These are phyloP conservation scores for Postia placenta DNA, from an alignment of 768 basidiomycete species.

Conservation along the genomic window DNA sequence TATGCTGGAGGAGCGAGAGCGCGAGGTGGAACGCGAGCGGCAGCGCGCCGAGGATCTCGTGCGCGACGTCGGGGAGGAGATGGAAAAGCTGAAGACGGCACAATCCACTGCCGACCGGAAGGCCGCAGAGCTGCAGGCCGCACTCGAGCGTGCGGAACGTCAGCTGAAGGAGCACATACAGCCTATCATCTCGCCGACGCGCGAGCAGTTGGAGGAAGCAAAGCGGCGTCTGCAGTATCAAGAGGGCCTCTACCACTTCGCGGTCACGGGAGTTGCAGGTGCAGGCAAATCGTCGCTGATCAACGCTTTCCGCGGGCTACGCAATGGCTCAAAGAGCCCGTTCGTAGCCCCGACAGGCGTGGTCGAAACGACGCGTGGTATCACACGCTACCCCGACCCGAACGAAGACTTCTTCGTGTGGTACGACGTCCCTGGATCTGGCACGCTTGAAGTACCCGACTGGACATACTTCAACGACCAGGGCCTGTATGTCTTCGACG, in stretches of 20 bases:
- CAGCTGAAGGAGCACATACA: too few relatives aligned
- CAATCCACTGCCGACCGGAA: too few relatives aligned
- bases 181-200: neutral
- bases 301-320: slow-evolving; percentile 3
- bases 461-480: slow-evolving; percentile 2
- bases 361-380: slow-evolving; percentile 1
- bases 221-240: neutral
- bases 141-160: too few relatives aligned
- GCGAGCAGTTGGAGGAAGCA: neutral
- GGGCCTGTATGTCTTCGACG: slow-evolving; percentile 2
- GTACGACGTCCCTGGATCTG: slow-evolving; percentile 4
- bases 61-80: too few relatives aligned
- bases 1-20: too few relatives aligned
- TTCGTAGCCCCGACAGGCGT: neutral
- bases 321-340: neutral
- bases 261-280: neutral
- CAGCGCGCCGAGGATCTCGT: too few relatives aligned
- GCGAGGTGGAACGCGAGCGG: too few relatives aligned
- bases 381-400: slow-evolving; percentile 1
- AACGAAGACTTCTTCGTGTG: slow-evolving; percentile 2
- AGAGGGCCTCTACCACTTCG: slow-evolving; percentile 2
- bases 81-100: too few relatives aligned
- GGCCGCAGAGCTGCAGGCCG: too few relatives aligned
- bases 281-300: slow-evolving; percentile 2
- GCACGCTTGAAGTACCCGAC: slow-evolving; percentile 1